Evolutionary conservation across 805 yeast species (phyloP), one percentile per base, ranked within the genome.

Genomic region (Jamesozyma rosinii): DNA sequence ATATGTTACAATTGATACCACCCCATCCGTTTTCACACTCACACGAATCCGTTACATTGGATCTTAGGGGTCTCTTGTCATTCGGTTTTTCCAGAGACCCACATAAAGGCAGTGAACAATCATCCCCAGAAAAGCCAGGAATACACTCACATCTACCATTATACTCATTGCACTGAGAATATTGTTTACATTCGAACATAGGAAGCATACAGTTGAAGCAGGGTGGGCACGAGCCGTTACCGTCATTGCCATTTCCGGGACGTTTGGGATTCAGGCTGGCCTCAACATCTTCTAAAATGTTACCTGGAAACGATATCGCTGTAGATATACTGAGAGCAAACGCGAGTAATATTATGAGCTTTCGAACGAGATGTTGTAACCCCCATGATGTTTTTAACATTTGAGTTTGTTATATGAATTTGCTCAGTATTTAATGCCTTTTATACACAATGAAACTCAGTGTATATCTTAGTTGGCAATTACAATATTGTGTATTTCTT

Each of bases 131-230:
- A 66, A 82, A 92, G 0, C 98, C 98, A 32, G 77, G 79, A 35
- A 86, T 76, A 66, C 98, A 92, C 42, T 85, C 94, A 67, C 98
- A 92, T 57, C 80, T 73, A 1, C 98, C 98, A 4, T 90, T 84
- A 63, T 70, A 86, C 29, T 81, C 75, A 61, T 92, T 85, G 66
- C 98, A 92, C n/a, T 64, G 65, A 22, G 95, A 88, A 57, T 81
- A 92, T 55, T 92, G 98, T 46, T 83, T 77, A 64, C 98, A 92
- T 49, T 79, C 81, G 55, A 84, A 88, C 49, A 88, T 82, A 2
- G 97, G 95, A 11, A 88, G 71, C 71, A 87, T 83, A 68, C 98
- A 92, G 64, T 92, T 90, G 75, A 92, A 92, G 57, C 97, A 85
- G 0, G 95, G 95, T 0, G 95, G 95, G 55, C 95, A 85, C 40